A percentile compares a stretch with the other conserved stretches of the same genome.
Evolutionary conservation across 305 asterid species (phyloP).

Genomic region (Fraxinus nigra): DNA sequence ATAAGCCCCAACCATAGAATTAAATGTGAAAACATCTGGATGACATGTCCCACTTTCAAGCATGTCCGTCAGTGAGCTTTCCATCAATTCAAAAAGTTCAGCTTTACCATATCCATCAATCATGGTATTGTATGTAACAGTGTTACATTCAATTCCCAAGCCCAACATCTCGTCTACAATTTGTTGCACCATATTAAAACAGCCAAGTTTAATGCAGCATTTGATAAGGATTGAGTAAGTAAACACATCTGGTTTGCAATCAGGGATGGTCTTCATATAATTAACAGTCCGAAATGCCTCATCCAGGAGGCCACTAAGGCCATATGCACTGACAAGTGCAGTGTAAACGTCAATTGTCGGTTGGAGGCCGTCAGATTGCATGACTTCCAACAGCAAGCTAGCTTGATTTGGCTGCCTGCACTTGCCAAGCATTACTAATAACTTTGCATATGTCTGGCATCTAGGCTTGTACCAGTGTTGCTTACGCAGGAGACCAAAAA

Average conservation of each 20-base stretch:
- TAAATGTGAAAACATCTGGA: slow-evolving; percentile 75
- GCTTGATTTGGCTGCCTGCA: slow-evolving; percentile 79
- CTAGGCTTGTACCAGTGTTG: slow-evolving; percentile 86
- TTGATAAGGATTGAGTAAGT: slow-evolving; percentile 75
- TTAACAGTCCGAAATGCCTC: slow-evolving; percentile 52
- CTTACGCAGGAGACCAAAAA: slow-evolving; percentile 76
- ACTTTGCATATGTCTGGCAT: slow-evolving; percentile 66
- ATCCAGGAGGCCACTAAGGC: slow-evolving; percentile 61
- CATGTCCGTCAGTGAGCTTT: slow-evolving; percentile 58
- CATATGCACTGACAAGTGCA: slow-evolving; percentile 73
- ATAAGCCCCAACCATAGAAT: slow-evolving; percentile 77
- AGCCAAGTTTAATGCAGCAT: slow-evolving; percentile 54
- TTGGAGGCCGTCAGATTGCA: slow-evolving; percentile 70
- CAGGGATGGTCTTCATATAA: slow-evolving; percentile 55
- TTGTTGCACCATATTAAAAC: slow-evolving; percentile 47
- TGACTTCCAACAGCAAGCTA: slow-evolving; percentile 58
- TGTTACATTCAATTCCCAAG: slow-evolving; percentile 55
- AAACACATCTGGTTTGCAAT: slow-evolving; percentile 78
- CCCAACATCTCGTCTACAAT: slow-evolving; percentile 61
- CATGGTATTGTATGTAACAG: slow-evolving; percentile 64
- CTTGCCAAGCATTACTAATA: slow-evolving; percentile 82
- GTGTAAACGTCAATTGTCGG: slow-evolving; percentile 76
- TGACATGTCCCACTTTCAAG: slow-evolving; percentile 48
- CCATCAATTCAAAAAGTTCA: slow-evolving; percentile 59
- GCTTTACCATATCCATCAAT: slow-evolving; percentile 93